These are phyloP conservation scores for Phytopythium aichiense DNA, from an alignment of 352 stramenopile genomes.

Conservation along the genomic window DNA sequence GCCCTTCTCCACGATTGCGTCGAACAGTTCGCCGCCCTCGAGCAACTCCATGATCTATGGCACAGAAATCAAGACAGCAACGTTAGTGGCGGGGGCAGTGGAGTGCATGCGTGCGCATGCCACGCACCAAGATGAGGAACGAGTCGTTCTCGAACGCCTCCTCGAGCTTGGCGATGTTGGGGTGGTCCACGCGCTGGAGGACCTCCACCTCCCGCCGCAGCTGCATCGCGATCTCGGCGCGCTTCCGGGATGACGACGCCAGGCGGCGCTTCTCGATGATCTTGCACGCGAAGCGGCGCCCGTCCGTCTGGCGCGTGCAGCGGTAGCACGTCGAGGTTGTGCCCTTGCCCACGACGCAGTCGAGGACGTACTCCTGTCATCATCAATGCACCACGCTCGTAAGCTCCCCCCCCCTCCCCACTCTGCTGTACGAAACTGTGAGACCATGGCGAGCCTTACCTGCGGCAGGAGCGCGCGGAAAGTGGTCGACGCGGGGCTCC, in stretches of 20 bases:
- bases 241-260: slow-evolving; percentile 37
- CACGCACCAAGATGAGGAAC: slow-evolving; percentile 43
- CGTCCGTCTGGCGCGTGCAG: slow-evolving; percentile 40
- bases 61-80: not conserved
- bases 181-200: slow-evolving; percentile 54
- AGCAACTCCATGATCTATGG: slow-evolving; percentile 63
- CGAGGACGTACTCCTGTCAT: slow-evolving; percentile 36
- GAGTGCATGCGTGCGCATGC: not conserved
- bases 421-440: not conserved
- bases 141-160: slow-evolving; percentile 64
- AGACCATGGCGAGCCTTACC: not conserved
- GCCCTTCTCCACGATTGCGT: slow-evolving; percentile 68
- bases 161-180: slow-evolving; percentile 65
- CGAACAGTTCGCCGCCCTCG: slow-evolving; percentile 79
- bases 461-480: slow-evolving; percentile 37
- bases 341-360: slow-evolving; percentile 56
- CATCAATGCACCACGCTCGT: not conserved
- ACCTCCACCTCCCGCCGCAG: slow-evolving; percentile 67
- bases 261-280: slow-evolving; percentile 73
- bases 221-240: slow-evolving; percentile 50
- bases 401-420: not conserved
- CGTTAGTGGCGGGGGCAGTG: not conserved
- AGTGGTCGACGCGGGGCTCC: not conserved
- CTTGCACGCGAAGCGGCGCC: slow-evolving; percentile 61
- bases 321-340: slow-evolving; percentile 75